A percentile compares a stretch with the other conserved stretches of the same genome.
Evolutionary conservation across 2,329 filamentous ascomycete species (phyloP).

Genomic region (Dryadomyces sulphureus): DNA sequence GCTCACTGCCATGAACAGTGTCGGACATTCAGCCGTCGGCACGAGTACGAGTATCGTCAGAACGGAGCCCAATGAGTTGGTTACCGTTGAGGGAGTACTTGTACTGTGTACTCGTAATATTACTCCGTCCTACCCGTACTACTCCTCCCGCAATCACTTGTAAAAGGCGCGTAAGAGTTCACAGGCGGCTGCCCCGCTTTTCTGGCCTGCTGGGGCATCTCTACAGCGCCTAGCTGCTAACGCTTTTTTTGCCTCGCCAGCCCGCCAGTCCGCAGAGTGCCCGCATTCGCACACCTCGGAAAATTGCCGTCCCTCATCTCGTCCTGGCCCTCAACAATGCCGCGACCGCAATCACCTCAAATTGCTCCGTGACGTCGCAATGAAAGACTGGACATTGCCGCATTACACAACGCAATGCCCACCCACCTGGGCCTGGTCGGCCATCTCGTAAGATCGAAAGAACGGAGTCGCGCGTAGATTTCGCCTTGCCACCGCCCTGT

Average conservation of each 20-base stretch:
- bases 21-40: not conserved
- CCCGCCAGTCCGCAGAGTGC: not conserved
- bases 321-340: too few species aligned
- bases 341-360: too few species aligned
- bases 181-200: conserved; percentile 1
- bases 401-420: not conserved
- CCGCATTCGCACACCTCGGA: too few species aligned
- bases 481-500: not conserved
- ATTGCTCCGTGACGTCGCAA: too few species aligned
- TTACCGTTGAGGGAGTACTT: too few species aligned
- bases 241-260: not conserved
- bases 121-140: not conserved
- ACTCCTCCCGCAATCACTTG: too few species aligned
- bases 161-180: too few species aligned
- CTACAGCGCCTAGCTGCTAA: too few species aligned
- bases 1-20: not conserved
- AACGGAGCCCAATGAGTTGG: too few species aligned
- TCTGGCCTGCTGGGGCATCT: not conserved
- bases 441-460: not conserved
- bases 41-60: too few species aligned
- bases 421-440: not conserved
- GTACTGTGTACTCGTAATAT: not conserved
- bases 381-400: too few species aligned
- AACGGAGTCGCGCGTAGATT: not conserved
- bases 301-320: too few species aligned